Base-by-base conservation (phyloP, 1,284 basidiomycete genomes). In the Fomitopsis pinicola region DNA sequence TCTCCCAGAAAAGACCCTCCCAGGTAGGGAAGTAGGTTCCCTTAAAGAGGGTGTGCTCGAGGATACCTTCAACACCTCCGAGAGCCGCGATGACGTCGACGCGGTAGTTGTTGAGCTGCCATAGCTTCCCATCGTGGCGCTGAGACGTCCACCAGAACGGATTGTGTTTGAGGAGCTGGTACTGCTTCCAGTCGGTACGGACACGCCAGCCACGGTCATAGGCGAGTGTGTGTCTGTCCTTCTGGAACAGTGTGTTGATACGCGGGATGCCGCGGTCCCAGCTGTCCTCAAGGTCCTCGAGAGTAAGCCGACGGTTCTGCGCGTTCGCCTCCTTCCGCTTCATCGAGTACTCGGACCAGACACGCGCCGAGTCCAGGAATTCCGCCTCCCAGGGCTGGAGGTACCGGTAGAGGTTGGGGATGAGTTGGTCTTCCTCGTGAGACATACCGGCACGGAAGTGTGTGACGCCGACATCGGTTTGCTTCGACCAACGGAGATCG, bases 281-380 rank as follows among this genome's bases (percentile, higher is more conserved):
- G 71, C 92, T 95, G 72, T 98, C 95, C 74, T 98, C 95, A 26
- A 98, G 82, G 81, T 98, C 96, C 73, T 98, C 96, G n/a, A 98
- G 81, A 1, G 96, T 98, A 54, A 98, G 80, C 28, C 97, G 89
- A 62, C 97, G 90, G 76, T 99, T 98, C 74, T 98, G 94, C 2
- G 97, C 95, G 66, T 95, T 97, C 22, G 97, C 97, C 74, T 99
- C 97, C 77, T 98, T 98, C 66, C 97, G 83, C 84, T 99, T 99
- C 93, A 98, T 94, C 0, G 97, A 97, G 75, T 99, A 99, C 77
- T 99, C 97, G 2, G 93, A 94, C 97, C 97, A 99, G 33, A 99
- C 97, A 66, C 97, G 94, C 44, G 95, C 95, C 5, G 95, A 97
- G 74, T 99, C 97, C 66, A 97, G 77, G 80, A 99, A 99, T 75